These are phyloP conservation scores for Aureoboletus auriporus DNA, from an alignment of 768 basidiomycete genomes.

Conservation along the genomic window DNA sequence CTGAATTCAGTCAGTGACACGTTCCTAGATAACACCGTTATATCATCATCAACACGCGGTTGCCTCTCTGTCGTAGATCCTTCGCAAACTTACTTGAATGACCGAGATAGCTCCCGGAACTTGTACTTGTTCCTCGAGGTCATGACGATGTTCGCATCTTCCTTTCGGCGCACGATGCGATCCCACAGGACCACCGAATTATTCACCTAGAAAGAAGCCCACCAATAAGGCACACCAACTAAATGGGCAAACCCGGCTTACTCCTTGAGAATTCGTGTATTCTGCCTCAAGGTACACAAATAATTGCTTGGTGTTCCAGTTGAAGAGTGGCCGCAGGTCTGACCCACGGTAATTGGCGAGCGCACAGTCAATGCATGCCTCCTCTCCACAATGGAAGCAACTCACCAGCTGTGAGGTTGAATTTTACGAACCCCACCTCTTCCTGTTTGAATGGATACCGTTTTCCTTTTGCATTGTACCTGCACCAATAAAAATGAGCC, in stretches of 20 bases:
- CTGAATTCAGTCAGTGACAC: conserved; percentile 62
- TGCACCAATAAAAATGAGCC: conserved; percentile 12
- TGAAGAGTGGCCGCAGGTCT: conserved; percentile 82
- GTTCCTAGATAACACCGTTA: conserved; percentile 42
- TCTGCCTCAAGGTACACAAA: conserved; percentile 87
- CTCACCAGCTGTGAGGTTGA: conserved; percentile 78
- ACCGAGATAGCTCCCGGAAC: conserved; percentile 67
- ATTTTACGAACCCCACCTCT: conserved; percentile 77
- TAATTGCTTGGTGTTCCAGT: conserved; percentile 97
- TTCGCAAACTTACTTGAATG: conserved; percentile 67
- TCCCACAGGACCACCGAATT: conserved; percentile 91
- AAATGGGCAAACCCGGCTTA: conserved; percentile 35
- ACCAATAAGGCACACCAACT: conserved; percentile 6
- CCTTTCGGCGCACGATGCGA: conserved; percentile 78
- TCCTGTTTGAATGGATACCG: conserved; percentile 59
- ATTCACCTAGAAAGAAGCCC: conserved; percentile 41
- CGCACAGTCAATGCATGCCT: conserved; percentile 20
- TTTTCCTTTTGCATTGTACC: conserved; percentile 46
- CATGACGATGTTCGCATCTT: conserved; percentile 58
- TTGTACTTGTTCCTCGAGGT: conserved; percentile 74
- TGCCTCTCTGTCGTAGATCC: conserved; percentile 1
- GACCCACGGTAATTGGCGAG: conserved; percentile 13
- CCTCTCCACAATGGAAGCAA: conserved; percentile 24
- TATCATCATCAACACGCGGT: conserved; percentile 15
- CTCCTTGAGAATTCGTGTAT: conserved; percentile 69